phyloP scores from a whole-genome alignment of 2,329 filamentous ascomycete genomes.

The Trichoderma sp. region DNA sequence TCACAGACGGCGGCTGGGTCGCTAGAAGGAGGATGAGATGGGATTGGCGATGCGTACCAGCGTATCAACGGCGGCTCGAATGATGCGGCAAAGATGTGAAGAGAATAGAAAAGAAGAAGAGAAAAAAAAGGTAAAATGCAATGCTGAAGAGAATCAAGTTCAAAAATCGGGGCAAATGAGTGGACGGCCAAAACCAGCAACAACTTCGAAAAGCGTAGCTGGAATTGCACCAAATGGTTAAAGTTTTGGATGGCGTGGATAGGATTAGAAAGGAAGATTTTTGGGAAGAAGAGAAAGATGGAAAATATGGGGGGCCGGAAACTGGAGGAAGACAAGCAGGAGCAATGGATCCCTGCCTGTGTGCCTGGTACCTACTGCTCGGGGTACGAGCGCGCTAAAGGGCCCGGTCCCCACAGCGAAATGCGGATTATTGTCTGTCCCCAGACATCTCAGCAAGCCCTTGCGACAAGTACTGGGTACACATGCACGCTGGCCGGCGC shows the following conservation, averaged over 20 bases:
- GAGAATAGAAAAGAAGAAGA: background rate
- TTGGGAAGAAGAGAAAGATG: background rate
- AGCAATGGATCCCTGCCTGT: conserved; percentile 3
- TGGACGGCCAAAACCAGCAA: conserved; percentile 62
- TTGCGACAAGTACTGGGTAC: conserved; percentile 5
- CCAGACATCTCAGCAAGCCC: conserved; percentile 9
- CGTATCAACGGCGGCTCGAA: conserved; percentile 15
- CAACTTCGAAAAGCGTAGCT: conserved; percentile 54
- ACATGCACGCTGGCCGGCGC: background rate
- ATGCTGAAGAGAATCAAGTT: conserved; percentile 30
- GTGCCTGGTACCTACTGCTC: conserved; percentile 7
- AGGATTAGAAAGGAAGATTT: conserved; percentile 14
- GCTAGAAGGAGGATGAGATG: background rate
- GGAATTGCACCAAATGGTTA: conserved; percentile 55
- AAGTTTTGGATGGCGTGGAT: conserved; percentile 24
- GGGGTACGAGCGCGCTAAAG: conserved; percentile 14
- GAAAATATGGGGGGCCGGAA: conserved; percentile 12
- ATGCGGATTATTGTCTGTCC: conserved; percentile 6
- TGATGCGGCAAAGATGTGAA: conserved; percentile 11
- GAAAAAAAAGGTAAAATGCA: conserved; percentile 14
- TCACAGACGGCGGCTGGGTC: background rate
- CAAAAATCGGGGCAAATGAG: conserved; percentile 47
- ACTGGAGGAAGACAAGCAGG: conserved; percentile 12
- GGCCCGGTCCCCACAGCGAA: conserved; percentile 6
- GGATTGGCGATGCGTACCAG: conserved; percentile 17